phyloP scores from a whole-genome alignment of 2,329 filamentous ascomycete species.

The Lithohypha guttulata region DNA sequence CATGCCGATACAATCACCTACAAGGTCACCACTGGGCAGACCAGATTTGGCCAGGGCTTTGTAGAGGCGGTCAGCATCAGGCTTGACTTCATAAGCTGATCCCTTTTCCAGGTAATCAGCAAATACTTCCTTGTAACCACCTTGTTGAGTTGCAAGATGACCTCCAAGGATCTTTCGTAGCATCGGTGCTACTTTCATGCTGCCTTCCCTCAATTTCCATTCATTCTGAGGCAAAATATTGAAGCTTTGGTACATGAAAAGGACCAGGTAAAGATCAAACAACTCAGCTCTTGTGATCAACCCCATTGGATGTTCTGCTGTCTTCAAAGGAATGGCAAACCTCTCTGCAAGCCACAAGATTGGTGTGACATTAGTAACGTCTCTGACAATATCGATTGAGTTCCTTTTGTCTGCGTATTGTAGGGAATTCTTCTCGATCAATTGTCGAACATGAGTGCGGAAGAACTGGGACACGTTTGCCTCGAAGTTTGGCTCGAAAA shows the following conservation, averaged over 20 bases:
- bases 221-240: slow-evolving; percentile 41
- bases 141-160: slow-evolving; percentile 36
- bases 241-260: slow-evolving; percentile 44
- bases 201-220: slow-evolving; percentile 39
- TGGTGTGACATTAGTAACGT: slow-evolving; percentile 58
- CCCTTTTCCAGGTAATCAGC: slow-evolving; percentile 40
- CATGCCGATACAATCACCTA: slow-evolving; percentile 41
- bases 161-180: slow-evolving; percentile 34
- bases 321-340: slow-evolving; percentile 59
- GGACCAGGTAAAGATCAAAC: slow-evolving; percentile 35
- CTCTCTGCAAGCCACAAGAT: slow-evolving; percentile 53
- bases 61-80: slow-evolving; percentile 43
- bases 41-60: slow-evolving; percentile 38
- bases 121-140: slow-evolving; percentile 32
- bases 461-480: slow-evolving; percentile 35
- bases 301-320: slow-evolving; percentile 48
- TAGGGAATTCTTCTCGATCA: slow-evolving; percentile 39
- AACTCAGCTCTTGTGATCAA: slow-evolving; percentile 37
- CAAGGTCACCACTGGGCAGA: slow-evolving; percentile 38
- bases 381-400: slow-evolving; percentile 47
- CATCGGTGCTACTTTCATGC: slow-evolving; percentile 30
- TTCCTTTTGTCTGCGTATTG: slow-evolving; percentile 35
- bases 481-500: slow-evolving; percentile 37
- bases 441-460: slow-evolving; percentile 31
- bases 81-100: slow-evolving; percentile 39